Evolutionary conservation across 345 rosid genomes (phyloP).

Genomic region (Carallia brachiata): DNA sequence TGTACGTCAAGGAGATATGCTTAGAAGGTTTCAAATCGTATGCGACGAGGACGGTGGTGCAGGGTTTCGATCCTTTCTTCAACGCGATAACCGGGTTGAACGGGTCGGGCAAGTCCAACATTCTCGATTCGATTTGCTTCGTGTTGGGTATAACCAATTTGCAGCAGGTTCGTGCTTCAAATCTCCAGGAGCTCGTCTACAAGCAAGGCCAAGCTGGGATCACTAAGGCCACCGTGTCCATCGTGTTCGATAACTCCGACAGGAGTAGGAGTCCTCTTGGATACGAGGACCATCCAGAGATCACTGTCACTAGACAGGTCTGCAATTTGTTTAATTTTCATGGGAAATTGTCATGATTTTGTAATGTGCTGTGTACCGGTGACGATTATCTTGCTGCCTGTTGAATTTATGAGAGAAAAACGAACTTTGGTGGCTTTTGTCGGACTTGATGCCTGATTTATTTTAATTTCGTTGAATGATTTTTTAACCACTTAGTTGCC

Average conservation of each 20-base stretch:
- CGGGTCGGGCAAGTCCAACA: conserved; percentile 99
- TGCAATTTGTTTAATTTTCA: conserved; percentile 7
- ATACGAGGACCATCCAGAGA: conserved; percentile 78
- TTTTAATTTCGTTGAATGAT: no score
- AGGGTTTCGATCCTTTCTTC: conserved; percentile 89
- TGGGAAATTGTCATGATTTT: no score
- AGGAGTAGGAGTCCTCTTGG: conserved; percentile 82
- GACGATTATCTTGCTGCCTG: no score
- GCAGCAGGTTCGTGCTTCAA: conserved; percentile 97
- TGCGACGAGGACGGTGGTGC: conserved; percentile 89
- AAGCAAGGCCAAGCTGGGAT: conserved; percentile 99
- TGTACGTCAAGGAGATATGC: conserved; percentile 86
- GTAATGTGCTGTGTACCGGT: no score
- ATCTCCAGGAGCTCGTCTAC: conserved; percentile 96
- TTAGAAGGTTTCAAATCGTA: conserved; percentile 97
- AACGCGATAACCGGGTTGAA: conserved; percentile 95
- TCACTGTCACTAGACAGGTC: conserved; percentile 92
- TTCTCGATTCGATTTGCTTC: conserved; percentile 94
- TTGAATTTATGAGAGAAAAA: no score
- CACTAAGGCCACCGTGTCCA: conserved; percentile 88
- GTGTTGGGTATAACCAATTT: conserved; percentile 96
- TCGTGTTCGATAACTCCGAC: conserved; percentile 85
- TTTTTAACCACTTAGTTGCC: no score
- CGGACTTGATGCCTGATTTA: no score
- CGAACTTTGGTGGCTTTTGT: no score